Evolutionary conservation across 495 filamentous ascomycete genomes (phyloP).

Genomic region (Trichoderma orchidacearum): DNA sequence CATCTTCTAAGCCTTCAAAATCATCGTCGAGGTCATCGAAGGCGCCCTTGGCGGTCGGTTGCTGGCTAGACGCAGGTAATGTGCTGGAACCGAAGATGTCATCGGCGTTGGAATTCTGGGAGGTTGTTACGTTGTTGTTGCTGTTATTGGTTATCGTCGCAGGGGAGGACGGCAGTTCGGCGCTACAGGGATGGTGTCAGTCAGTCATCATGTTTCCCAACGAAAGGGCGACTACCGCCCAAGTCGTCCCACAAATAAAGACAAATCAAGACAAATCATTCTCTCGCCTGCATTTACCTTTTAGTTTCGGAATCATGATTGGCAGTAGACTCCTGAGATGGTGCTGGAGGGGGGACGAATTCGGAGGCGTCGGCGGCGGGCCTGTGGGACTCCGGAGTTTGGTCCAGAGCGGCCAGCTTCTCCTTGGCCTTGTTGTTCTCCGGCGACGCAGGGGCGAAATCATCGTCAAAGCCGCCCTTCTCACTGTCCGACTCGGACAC

Average conservation of each 20-base stretch:
- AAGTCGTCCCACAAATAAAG: background rate
- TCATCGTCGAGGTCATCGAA: conserved; percentile 77
- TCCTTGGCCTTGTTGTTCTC: conserved; percentile 24
- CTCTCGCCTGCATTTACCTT: background rate
- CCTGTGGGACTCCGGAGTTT: conserved; percentile 8
- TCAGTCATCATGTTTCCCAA: background rate
- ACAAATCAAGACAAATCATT: background rate
- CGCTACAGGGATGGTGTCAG: background rate
- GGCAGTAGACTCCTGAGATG: background rate
- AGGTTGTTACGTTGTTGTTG: conserved; percentile 5
- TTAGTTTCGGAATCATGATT: background rate
- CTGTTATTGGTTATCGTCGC: conserved; percentile 5
- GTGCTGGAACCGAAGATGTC: conserved; percentile 17
- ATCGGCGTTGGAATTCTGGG: conserved; percentile 11
- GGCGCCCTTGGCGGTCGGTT: conserved; percentile 23
- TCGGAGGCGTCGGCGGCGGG: background rate
- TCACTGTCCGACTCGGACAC: conserved; percentile 68
- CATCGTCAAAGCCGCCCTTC: conserved; percentile 74
- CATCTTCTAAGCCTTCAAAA: conserved; percentile 77
- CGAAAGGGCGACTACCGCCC: background rate
- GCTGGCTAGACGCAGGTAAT: conserved; percentile 6
- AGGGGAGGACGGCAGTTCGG: conserved; percentile 8
- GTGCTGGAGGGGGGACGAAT: background rate
- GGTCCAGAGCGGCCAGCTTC: conserved; percentile 7
- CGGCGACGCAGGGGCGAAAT: conserved; percentile 68